Evolutionary conservation across 495 filamentous ascomycete genomes (phyloP), one percentile per base, ranked within the genome.

Genomic region (Neurospora sp.): DNA sequence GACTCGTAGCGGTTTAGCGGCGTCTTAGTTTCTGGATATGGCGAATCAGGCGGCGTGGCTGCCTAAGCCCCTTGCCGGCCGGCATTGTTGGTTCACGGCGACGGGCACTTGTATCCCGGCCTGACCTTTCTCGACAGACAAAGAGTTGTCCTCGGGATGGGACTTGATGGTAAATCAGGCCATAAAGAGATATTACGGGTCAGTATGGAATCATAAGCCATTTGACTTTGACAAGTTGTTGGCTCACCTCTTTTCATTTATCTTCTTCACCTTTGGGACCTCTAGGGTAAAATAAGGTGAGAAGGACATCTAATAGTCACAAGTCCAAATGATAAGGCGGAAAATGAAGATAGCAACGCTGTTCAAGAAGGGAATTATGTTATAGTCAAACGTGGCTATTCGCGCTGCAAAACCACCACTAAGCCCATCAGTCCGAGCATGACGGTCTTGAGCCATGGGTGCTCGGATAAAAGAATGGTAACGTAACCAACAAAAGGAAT

Each of bases 401-500:
- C 96, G 77, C 96, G 84, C 81, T 99, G 96, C 78, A 98, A 82
- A 20, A 98, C 90, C 14, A 98, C 96, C 85, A 97, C 90, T 77
- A 98, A 79, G 0, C 96, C 96, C 96, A 99, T 99, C 6, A 98
- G 84, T 4, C 93, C 95, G 78, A 99, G 80, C 87, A 98, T 90
- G 2, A 91, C 94, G 16, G 91, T 94, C 88, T 99, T 99, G 76
- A 98, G 78, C 96, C 96, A 98, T 20, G 96, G 96, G 80, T 99
- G 91, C 81, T 99, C 96, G 72, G 91, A 94, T 70, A 99, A 86
- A 83, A 99, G 87, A 78, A 99, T 99, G 10, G 96, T 99, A 40
- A 98, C 94, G 79, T 98, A 99, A 53, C 96, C 96, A 5, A 99
- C 94, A 78, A 94, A 93, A 0, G 96, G 96, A 53, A 98, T 90